These are phyloP conservation scores for Plantago elongata DNA, from an alignment of 257 asterid species.

Conservation along the genomic window DNA sequence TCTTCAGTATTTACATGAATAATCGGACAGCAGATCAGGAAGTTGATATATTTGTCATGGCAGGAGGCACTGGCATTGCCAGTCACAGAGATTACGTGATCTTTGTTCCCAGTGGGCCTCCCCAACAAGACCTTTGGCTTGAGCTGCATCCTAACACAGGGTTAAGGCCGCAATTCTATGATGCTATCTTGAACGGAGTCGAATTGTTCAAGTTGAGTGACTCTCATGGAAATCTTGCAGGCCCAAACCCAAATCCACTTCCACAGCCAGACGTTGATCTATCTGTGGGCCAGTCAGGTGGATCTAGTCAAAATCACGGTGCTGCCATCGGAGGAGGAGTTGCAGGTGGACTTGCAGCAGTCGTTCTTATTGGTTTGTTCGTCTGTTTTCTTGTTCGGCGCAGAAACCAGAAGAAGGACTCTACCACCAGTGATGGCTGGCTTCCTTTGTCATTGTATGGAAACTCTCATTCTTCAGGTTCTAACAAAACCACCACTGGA, in stretches of 20 bases:
- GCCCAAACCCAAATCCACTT: constrained; percentile 70
- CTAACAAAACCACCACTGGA: constrained; percentile 69
- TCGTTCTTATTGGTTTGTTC: constrained; percentile 52
- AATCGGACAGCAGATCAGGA: constrained; percentile 37
- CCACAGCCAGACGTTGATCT: constrained; percentile 33
- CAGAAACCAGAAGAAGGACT: constrained; percentile 43
- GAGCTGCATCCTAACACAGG: constrained; percentile 49
- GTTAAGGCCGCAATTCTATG: constrained; percentile 34
- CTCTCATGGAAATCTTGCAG: constrained; percentile 63
- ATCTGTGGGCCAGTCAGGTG: constrained; percentile 17
- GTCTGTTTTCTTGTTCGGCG: constrained; percentile 37
- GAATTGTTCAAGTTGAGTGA: constrained; percentile 72
- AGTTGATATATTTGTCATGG: constrained; percentile 48
- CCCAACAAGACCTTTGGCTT: constrained; percentile 71
- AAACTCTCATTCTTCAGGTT: constrained; percentile 71
- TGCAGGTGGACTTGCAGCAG: constrained; percentile 71
- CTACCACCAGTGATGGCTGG: constrained; percentile 76
- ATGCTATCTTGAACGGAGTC: constrained; percentile 79
- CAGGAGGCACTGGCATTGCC: constrained; percentile 46
- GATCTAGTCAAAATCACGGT: constrained; percentile 31
- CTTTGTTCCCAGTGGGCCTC: constrained; percentile 44
- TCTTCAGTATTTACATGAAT: constrained; percentile 35
- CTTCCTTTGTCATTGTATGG: constrained; percentile 84
- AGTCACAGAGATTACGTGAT: constrained; percentile 56
- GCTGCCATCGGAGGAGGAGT: constrained; percentile 70